These are phyloP conservation scores for Trichoderma lentiforme DNA, from an alignment of 2,329 filamentous ascomycete genomes.

Conservation along the genomic window DNA sequence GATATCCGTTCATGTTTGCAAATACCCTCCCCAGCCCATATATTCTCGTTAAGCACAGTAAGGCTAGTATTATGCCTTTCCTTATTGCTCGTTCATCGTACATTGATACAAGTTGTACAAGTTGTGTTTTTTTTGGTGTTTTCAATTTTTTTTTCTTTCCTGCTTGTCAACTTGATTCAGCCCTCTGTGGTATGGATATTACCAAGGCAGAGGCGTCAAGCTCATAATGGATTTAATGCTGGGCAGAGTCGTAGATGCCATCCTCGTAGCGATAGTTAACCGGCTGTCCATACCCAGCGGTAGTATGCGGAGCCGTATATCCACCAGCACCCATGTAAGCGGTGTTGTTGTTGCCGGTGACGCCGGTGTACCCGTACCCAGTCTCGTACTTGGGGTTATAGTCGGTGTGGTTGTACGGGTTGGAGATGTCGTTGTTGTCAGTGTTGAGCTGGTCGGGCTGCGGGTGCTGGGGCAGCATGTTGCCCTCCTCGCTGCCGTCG, in stretches of 20 bases:
- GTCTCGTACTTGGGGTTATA: conserved; percentile 29
- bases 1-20: neutral
- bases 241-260: conserved; percentile 35
- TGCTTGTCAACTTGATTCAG: neutral
- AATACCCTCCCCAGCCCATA: neutral
- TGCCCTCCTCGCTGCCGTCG: conserved; percentile 26
- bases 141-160: neutral
- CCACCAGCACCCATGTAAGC: conserved; percentile 5
- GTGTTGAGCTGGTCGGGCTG: conserved; percentile 41
- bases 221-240: neutral
- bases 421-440: conserved; percentile 30
- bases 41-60: neutral
- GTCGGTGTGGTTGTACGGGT: conserved; percentile 28
- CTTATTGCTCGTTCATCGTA: neutral
- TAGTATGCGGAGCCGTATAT: conserved; percentile 3
- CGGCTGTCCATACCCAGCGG: conserved; percentile 18
- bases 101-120: neutral
- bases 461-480: conserved; percentile 39
- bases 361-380: conserved; percentile 23
- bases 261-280: conserved; percentile 37
- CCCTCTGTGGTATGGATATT: neutral
- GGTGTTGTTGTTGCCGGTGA: neutral
- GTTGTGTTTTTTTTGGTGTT: neutral
- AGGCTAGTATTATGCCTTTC: neutral
- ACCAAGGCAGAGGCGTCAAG: neutral